These are phyloP conservation scores for Tetrapyrgos nigripes DNA, from an alignment of 1,284 basidiomycete genomes.

Conservation along the genomic window DNA sequence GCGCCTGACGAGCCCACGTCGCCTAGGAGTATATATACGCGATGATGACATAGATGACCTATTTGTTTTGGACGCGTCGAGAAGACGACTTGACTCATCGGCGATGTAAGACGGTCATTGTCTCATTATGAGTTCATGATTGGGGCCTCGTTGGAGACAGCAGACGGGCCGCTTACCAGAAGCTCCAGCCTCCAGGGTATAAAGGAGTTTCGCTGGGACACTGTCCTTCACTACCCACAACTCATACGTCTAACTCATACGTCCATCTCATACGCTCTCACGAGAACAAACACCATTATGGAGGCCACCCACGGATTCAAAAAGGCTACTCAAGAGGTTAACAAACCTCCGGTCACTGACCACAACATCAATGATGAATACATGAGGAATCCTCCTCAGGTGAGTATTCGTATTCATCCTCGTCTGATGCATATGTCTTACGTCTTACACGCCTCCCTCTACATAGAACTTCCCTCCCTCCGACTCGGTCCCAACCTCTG, in stretches of 20 bases:
- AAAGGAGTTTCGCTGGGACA: slow-evolving; percentile 17
- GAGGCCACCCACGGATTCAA: slow-evolving; percentile 1
- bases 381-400: slow-evolving; percentile 3
- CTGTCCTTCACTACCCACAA: background rate
- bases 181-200: slow-evolving; percentile 18
- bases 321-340: background rate
- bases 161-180: slow-evolving; percentile 17
- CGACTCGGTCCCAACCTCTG: too few species aligned
- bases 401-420: background rate
- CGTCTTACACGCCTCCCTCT: background rate
- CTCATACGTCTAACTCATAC: background rate
- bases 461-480: background rate
- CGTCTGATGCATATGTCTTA: background rate
- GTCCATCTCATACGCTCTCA: background rate
- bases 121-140: too few species aligned
- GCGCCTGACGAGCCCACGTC: slow-evolving; percentile 11
- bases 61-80: background rate
- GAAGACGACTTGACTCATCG: too few species aligned
- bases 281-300: background rate
- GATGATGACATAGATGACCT: too few species aligned
- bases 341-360: background rate
- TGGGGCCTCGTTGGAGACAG: too few species aligned
- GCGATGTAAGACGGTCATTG: too few species aligned
- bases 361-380: slow-evolving; percentile 5
- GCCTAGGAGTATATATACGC: background rate